A percentile compares a stretch with the other conserved stretches of the same genome.
Evolutionary conservation across 2,329 filamentous ascomycete genomes (phyloP).

Genomic region (Penicillium sp.): DNA sequence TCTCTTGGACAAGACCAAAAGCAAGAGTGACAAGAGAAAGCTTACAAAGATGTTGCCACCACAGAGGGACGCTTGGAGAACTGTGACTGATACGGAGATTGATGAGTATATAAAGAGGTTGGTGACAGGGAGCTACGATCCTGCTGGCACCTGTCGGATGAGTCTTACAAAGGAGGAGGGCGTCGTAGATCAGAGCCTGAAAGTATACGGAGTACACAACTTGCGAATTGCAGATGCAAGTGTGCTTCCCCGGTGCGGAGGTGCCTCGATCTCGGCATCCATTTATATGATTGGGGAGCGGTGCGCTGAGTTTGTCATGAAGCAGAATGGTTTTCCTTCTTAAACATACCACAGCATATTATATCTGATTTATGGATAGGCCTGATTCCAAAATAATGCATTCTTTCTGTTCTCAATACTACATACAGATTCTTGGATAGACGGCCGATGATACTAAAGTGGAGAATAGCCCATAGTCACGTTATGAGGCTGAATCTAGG

Average conservation of each 20-base stretch:
- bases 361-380: too few relatives aligned
- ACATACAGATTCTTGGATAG: too few relatives aligned
- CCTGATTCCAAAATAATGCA: too few relatives aligned
- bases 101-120: conserved; percentile 2
- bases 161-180: neutral
- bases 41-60: neutral
- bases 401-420: too few relatives aligned
- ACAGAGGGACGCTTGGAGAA: neutral
- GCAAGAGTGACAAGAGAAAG: neutral
- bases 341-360: neutral
- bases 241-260: neutral
- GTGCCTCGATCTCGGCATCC: neutral
- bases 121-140: conserved; percentile 2
- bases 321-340: neutral
- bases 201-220: neutral
- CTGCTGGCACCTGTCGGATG: conserved; percentile 3
- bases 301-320: neutral
- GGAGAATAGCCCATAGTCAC: too few relatives aligned
- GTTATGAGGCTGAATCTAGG: too few relatives aligned
- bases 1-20: neutral
- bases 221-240: conserved; percentile 4
- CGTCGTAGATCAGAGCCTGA: conserved; percentile 1
- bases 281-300: conserved; percentile 5
- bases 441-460: too few relatives aligned
- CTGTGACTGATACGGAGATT: neutral